phyloP scores from a whole-genome alignment of 192 early-diverging fungal genomes.

The Linnemannia exigua region DNA sequence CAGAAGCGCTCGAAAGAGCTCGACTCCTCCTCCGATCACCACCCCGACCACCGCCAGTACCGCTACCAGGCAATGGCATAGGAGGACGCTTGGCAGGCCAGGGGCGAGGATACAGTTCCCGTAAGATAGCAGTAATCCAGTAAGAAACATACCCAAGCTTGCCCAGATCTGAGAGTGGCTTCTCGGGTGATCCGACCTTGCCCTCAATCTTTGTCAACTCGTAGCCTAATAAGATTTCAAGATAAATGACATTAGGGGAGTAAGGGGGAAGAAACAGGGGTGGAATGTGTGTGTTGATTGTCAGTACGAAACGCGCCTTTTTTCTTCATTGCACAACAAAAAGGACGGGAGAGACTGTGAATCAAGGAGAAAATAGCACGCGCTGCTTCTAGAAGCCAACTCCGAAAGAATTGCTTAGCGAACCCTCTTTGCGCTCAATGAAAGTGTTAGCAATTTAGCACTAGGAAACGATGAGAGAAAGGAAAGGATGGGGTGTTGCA shows the following conservation, averaged over 20 bases:
- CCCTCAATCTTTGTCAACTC: constrained; percentile 79
- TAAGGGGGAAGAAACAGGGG: not conserved
- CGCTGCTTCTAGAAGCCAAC: not conserved
- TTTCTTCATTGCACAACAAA: not conserved
- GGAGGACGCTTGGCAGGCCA: constrained; percentile 33
- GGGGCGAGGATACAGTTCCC: constrained; percentile 56
- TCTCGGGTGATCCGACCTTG: constrained; percentile 87
- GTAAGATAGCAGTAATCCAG: constrained; percentile 83
- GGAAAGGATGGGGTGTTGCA: not conserved
- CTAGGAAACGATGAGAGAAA: not conserved
- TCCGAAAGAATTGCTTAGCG: not conserved
- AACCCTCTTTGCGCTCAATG: not conserved
- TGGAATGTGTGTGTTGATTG: not conserved
- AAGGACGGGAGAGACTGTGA: not conserved
- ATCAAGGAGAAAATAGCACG: not conserved
- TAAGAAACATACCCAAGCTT: constrained; percentile 84
- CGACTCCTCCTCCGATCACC: constrained; percentile 19
- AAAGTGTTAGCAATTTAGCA: not conserved
- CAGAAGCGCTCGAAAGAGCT: not conserved
- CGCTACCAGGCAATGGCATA: not conserved
- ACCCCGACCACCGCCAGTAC: not conserved
- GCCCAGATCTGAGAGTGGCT: constrained; percentile 90
- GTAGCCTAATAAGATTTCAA: constrained; percentile 70
- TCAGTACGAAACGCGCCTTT: not conserved
- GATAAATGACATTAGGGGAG: not conserved